Conservation (phyloP, 2,329 filamentous ascomycete genomes). For the Phyllosticta capitalensis region DNA sequence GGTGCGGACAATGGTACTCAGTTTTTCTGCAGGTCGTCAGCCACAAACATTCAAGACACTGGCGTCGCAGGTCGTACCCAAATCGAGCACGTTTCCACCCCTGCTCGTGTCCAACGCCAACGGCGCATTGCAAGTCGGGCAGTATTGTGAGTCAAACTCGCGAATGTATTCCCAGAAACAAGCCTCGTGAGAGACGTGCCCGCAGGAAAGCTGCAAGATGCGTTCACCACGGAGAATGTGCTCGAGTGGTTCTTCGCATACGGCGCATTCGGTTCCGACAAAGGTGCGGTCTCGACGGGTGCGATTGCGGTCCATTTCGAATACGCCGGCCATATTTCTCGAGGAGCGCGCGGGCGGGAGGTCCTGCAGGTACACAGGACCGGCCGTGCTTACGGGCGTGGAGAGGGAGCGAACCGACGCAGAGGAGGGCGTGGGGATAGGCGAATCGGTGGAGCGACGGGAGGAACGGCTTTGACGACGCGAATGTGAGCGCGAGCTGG, state of each 20-base stretch:
- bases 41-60: slow-evolving; percentile 11
- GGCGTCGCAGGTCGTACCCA: slow-evolving; percentile 50
- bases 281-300: slow-evolving; percentile 86
- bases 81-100: slow-evolving; percentile 83
- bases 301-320: slow-evolving; percentile 68
- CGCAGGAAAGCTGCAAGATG: slow-evolving; percentile 89
- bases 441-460: slow-evolving; percentile 4
- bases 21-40: slow-evolving; percentile 61
- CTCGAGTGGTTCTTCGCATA: slow-evolving; percentile 93
- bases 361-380: slow-evolving; percentile 6
- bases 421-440: background rate
- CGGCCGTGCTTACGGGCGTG: background rate
- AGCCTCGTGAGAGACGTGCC: slow-evolving; percentile 94
- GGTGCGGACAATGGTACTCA: slow-evolving; percentile 84
- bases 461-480: background rate
- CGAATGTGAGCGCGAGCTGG: slow-evolving; percentile 8
- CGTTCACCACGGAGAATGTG: slow-evolving; percentile 90
- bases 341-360: slow-evolving; percentile 14
- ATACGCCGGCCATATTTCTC: slow-evolving; percentile 51
- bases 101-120: slow-evolving; percentile 86
- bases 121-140: slow-evolving; percentile 86
- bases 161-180: slow-evolving; percentile 99
- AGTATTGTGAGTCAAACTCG: slow-evolving; percentile 88
- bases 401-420: background rate
- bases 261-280: slow-evolving; percentile 86